Evolutionary conservation across 83 land plant genomes (phyloP), one percentile per base, ranked within the genome.

Genomic region (Picea engelmannii): DNA sequence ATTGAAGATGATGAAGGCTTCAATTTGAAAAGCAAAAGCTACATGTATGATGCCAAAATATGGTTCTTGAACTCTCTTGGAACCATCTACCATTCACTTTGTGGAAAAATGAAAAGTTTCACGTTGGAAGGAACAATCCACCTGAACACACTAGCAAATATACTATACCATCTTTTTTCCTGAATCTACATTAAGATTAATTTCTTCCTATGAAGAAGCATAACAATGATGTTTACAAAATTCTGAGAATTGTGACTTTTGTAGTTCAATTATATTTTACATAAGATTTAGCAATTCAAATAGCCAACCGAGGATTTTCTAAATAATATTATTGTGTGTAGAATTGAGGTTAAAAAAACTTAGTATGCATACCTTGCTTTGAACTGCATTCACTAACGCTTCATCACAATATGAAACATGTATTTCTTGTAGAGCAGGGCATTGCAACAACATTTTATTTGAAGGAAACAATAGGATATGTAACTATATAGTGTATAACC

Each of bases 1-100:
- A 52, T 52, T 52, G 58, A 52, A 55, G 59, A 55, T 2, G 59
- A 55, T 11, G 58, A 69, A 38, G 42, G 38, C 4, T 69, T 16
- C 21, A 69, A 18, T 69, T 69, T 40, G 42, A 38, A 69, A 38
- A 40, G 42, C 20, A 69, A 21, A 44, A 73, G 5, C 25, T 82
- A 91, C 94, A 87, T 86, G 88, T 24, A 40, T 82, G 35, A 63
- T 38, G 44, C 81, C 60, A 71, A 80, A 87, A 16, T 24, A 82
- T 62, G 92, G 92, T 21, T 82, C 87, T 25, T 85, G 85, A 61
- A 93, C 77, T 78, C 95, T 87, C 70, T 93, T 93, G 24, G 93
- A 93, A 23, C 93, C 90, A 89, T 93, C 93, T 40, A 88, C 90
- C 55, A 88, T 69, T 6, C 95, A 80, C 74, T 76, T 66, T 92